Percentiles rank a stretch among this genome's conserved stretches.
Conservation (phyloP, 2,329 filamentous ascomycete species). For the Chaetomiaceae sp. region DNA sequence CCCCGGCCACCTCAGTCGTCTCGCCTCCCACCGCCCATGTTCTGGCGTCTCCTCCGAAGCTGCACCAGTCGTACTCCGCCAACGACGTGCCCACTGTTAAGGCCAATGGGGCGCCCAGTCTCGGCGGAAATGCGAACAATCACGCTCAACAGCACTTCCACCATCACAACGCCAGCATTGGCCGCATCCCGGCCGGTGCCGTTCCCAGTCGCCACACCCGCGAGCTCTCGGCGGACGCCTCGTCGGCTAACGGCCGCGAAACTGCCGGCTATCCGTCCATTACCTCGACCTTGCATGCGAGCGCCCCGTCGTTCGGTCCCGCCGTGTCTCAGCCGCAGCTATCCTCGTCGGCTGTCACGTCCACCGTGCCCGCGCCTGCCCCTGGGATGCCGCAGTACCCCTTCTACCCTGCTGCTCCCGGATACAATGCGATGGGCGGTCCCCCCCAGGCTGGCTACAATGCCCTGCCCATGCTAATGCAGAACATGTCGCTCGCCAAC, state of each 20-base stretch:
- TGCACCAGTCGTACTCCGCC: slow-evolving; percentile 84
- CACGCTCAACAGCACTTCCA: slow-evolving; percentile 60
- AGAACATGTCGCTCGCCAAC: slow-evolving; percentile 53
- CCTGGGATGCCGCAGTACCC: slow-evolving; percentile 22
- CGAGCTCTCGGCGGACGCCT: slow-evolving; percentile 55
- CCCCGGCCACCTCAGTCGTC: slow-evolving; percentile 29
- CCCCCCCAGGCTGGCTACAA: slow-evolving; percentile 30
- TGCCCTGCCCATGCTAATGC: slow-evolving; percentile 59
- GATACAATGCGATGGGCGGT: slow-evolving; percentile 29
- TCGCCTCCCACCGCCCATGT: slow-evolving; percentile 44
- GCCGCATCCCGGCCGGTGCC: slow-evolving; percentile 65
- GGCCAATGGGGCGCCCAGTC: slow-evolving; percentile 47
- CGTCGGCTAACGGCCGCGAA: slow-evolving; percentile 36
- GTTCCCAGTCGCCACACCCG: slow-evolving; percentile 65
- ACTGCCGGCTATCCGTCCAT: slow-evolving; percentile 52
- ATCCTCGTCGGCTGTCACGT: slow-evolving; percentile 23
- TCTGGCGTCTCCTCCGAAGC: slow-evolving; percentile 61
- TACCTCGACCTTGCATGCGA: slow-evolving; percentile 71
- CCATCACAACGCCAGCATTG: slow-evolving; percentile 76
- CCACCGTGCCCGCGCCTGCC: slow-evolving; percentile 28
- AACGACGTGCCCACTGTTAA: slow-evolving; percentile 86
- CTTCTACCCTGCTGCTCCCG: slow-evolving; percentile 24
- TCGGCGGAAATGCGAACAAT: slow-evolving; percentile 46
- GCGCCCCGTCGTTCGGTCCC: slow-evolving; percentile 72
- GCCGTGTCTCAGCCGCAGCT: slow-evolving; percentile 38